Conservation (phyloP, 2,329 filamentous ascomycete genomes). For the Diaporthe sp. region DNA sequence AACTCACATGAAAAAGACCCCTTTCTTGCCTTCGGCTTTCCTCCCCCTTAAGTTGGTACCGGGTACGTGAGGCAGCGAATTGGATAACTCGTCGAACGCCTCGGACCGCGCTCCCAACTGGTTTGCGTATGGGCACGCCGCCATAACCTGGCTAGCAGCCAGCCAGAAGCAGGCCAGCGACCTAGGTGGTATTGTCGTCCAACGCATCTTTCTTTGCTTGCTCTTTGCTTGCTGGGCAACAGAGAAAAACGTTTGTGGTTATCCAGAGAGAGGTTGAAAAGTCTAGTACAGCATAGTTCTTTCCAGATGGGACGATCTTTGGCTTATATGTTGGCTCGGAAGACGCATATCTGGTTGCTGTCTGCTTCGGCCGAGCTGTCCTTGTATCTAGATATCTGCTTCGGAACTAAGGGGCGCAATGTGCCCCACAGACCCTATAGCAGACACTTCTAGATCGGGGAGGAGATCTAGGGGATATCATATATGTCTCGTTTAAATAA, state of each 20-base stretch:
- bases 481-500: not conserved
- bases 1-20: conserved; percentile 39
- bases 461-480: not conserved
- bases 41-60: not conserved
- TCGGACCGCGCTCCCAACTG: conserved; percentile 27
- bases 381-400: not conserved
- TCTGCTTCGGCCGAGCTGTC: conserved; percentile 14
- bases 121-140: conserved; percentile 37
- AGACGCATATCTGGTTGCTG: not conserved
- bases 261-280: not conserved
- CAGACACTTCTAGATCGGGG: not conserved
- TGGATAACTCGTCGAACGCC: not conserved
- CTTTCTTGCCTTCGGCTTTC: conserved; percentile 36
- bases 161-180: conserved; percentile 30
- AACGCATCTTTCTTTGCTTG: conserved; percentile 13
- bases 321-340: conserved; percentile 4
- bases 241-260: not conserved
- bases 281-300: not conserved
- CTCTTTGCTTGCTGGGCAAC: not conserved
- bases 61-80: not conserved
- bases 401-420: not conserved
- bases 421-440: not conserved
- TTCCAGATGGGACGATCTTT: not conserved
- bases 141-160: conserved; percentile 26
- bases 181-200: conserved; percentile 1